Base-by-base conservation (phyloP, 352 stramenopile species). In the Globisporangium cederbergense region DNA sequence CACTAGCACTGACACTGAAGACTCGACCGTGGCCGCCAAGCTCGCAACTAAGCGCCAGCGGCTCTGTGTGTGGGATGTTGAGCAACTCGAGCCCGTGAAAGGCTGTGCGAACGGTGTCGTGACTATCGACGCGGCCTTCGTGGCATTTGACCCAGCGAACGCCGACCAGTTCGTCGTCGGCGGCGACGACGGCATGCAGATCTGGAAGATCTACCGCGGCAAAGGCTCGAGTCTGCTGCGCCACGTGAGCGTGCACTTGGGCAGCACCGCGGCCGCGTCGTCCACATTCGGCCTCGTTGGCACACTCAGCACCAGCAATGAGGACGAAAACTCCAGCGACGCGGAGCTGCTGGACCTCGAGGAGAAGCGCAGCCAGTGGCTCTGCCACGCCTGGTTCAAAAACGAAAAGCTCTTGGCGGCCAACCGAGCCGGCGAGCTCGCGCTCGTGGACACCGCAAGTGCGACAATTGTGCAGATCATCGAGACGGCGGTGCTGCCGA, bases 71-170 rank as follows among this genome's bases (percentile, higher is more conserved):
- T 92, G 83, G 81, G 81, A 94, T 45, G 42, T 85, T 14, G 79
- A 89, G 25, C 74, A 75, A 7, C 58, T 76, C 28, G 61, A 83
- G 25, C 75, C 74, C 0, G 68, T 92, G 46, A 76, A 80, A 1
- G 81, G 80, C 4, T 90, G 76, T 38, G 71, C 67, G 16, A 69
- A 56, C n/a, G 64, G 58, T 7, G 60, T 42, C 2, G 51, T 86
- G 10, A 36, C 59, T 4, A 65, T 75, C 14, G 66, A 77, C 53
- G 62, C 73, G 16, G 38, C 60, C 9, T 91, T 92, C 43, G 68
- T 81, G 38, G 90, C 85, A n/a, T 94, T 94, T 45, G 77, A 92
- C 60, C 85, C 85, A 45, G 62, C 63, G 16, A 87, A 85, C 50
- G 20, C 70, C 1, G 73, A 91, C 36, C 72, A 79, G n/a, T 80